A percentile compares a stretch with the other conserved stretches of the same genome.
These are phyloP conservation scores for Dictyostelium purpureum DNA, from an alignment of 78 protist species.

Conservation along the genomic window DNA sequence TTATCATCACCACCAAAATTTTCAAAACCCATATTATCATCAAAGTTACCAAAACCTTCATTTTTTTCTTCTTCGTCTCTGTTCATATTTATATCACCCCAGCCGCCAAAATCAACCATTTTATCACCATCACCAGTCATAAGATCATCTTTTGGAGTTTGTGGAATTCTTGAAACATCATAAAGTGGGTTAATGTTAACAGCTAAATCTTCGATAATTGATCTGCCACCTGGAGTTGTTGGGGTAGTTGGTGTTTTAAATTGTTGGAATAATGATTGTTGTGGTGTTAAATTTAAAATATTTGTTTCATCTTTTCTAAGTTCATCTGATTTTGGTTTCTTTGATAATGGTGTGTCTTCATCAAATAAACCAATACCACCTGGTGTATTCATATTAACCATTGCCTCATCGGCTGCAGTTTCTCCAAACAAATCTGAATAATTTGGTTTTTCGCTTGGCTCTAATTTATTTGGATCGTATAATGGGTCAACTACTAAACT, in stretches of 20 bases:
- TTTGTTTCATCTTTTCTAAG: slow-evolving; percentile 15
- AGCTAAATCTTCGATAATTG: neutral
- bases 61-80: neutral
- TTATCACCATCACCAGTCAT: neutral
- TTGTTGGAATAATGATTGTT: neutral
- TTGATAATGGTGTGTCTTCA: neutral
- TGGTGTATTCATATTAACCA: neutral
- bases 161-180: neutral
- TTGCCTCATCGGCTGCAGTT: neutral
- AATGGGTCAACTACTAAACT: slow-evolving; percentile 57
- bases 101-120: neutral
- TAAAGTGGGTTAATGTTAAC: neutral
- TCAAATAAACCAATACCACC: neutral
- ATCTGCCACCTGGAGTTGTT: slow-evolving; percentile 2
- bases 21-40: neutral
- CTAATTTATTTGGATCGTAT: slow-evolving; percentile 55
- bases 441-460: neutral
- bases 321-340: slow-evolving; percentile 4
- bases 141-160: neutral
- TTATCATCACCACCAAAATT: neutral
- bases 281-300: neutral
- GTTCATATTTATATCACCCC: neutral
- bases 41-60: neutral
- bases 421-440: slow-evolving; percentile 5
- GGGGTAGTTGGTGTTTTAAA: neutral